Evolutionary conservation across 306 rosid species (phyloP), one percentile per base, ranked within the genome.

Genomic region (Nissolia schottii): DNA sequence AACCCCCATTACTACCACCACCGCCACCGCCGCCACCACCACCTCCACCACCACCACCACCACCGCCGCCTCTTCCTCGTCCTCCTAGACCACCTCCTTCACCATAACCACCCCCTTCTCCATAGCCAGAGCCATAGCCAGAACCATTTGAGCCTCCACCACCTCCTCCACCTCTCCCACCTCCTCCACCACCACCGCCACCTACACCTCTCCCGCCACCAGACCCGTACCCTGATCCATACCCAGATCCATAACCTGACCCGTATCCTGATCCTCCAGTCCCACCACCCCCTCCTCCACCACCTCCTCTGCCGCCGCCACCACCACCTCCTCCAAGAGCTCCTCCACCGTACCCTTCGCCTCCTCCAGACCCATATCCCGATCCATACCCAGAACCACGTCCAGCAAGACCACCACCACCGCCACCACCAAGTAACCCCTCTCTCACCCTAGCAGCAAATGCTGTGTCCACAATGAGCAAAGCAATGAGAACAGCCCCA

Each of bases 391-490:
- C 92, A 0, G 83, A 79, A 14, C 79, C 72, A 49, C 37, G 64
- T 10, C 69, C 70, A n/a, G n/a, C n/a, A 20, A 54, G 48, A 2
- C 70, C 83, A 0, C 85, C 83, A 0, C 82, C 81, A 0, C 89
- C 77, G 5, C 56, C 31, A 4, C 77, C 77, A 37, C 60, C 71
- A 27, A 70, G 23, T 9, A 56, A 56, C 45, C 60, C 45, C 0
- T 73, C 51, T 1, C 18, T 50, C 1, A 70, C 61, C 51, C 65
- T 81, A 29, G 86, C 86, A 9, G 93, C 96, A 46, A 81, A 67
- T 48, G 98, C 71, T 6, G 87, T 14, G 65, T 93, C 92, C 22
- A 83, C 60, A 78, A 87, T 43, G 23, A 93, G 71, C 84, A 93
- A 80, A 64, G 71, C 81, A 84, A 85, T 55, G 73, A 93, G 72